phyloP scores from a whole-genome alignment of 2,329 filamentous ascomycete species.

The Neofusicoccum laricinum region DNA sequence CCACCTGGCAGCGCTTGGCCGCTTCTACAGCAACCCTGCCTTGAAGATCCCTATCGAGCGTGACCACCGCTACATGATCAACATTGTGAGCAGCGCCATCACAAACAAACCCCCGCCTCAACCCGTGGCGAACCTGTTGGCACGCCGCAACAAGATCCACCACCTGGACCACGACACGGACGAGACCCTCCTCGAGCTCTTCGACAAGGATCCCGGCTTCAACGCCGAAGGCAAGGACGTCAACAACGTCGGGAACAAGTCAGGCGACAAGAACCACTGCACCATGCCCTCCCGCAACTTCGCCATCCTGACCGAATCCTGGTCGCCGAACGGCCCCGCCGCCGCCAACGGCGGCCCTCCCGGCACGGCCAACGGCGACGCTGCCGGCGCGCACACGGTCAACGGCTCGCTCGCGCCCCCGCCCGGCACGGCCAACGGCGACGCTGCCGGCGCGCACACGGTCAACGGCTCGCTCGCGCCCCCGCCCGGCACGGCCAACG shows the following conservation, averaged over 20 bases:
- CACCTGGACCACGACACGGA: slow-evolving; percentile 62
- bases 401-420: slow-evolving; percentile 13
- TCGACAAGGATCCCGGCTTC: slow-evolving; percentile 58
- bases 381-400: slow-evolving; percentile 19
- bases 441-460: slow-evolving; percentile 21
- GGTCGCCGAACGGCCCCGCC: slow-evolving; percentile 23
- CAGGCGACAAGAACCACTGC: slow-evolving; percentile 71
- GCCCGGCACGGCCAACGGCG: slow-evolving; percentile 25
- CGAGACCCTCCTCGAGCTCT: slow-evolving; percentile 62
- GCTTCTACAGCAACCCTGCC: slow-evolving; percentile 62
- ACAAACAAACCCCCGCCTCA: slow-evolving; percentile 66
- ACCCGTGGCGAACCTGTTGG: slow-evolving; percentile 63
- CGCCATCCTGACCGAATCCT: slow-evolving; percentile 59
- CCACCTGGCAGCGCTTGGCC: slow-evolving; percentile 60
- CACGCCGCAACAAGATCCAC: slow-evolving; percentile 63
- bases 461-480: slow-evolving; percentile 13
- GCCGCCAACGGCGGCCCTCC: slow-evolving; percentile 13
- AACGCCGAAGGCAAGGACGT: slow-evolving; percentile 46
- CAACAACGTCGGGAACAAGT: slow-evolving; percentile 52
- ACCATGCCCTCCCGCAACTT: slow-evolving; percentile 75
- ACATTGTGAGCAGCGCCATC: slow-evolving; percentile 63
- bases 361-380: slow-evolving; percentile 29
- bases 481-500: slow-evolving; percentile 23
- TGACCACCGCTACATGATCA: slow-evolving; percentile 63
- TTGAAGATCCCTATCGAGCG: slow-evolving; percentile 55